A percentile compares a stretch with the other conserved stretches of the same genome.
phyloP scores from a whole-genome alignment of 495 filamentous ascomycete species.

The Friedmanniomyces endolithicus region DNA sequence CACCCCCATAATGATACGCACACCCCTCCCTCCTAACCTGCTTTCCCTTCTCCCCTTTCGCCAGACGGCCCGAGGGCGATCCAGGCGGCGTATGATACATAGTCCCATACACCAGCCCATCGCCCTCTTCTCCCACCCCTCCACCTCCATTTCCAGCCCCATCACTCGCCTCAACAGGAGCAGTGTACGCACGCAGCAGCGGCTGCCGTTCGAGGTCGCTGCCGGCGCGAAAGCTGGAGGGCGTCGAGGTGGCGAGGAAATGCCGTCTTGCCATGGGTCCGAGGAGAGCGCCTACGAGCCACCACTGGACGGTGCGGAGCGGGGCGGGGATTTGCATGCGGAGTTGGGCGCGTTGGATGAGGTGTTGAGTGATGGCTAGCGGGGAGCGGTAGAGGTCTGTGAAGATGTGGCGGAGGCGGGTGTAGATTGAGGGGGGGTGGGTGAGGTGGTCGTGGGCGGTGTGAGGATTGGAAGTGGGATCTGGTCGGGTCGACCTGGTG shows the following conservation, averaged over 20 bases:
- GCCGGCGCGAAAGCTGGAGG: not conserved
- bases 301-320: slow-evolving; percentile 17
- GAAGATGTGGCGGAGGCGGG: slow-evolving; percentile 11
- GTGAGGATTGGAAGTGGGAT: too few species aligned
- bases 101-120: slow-evolving; percentile 9
- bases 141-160: too few species aligned
- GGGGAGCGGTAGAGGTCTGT: slow-evolving; percentile 11
- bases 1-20: not conserved
- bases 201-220: not conserved
- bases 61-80: not conserved
- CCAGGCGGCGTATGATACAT: slow-evolving; percentile 2
- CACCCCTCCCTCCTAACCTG: not conserved
- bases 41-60: not conserved
- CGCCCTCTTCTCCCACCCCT: not conserved
- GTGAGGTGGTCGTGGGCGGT: too few species aligned
- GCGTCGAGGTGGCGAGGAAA: not conserved
- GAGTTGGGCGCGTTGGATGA: slow-evolving; percentile 9
- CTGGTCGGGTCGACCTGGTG: not conserved
- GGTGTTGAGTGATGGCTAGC: slow-evolving; percentile 7
- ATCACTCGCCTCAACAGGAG: not conserved
- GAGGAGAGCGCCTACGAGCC: slow-evolving; percentile 16
- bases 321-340: slow-evolving; percentile 10
- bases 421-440: not conserved
- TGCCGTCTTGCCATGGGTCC: slow-evolving; percentile 13
- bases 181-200: not conserved